Base-by-base conservation (phyloP, 2,329 filamentous ascomycete species). In the Fusarium falciforme region DNA sequence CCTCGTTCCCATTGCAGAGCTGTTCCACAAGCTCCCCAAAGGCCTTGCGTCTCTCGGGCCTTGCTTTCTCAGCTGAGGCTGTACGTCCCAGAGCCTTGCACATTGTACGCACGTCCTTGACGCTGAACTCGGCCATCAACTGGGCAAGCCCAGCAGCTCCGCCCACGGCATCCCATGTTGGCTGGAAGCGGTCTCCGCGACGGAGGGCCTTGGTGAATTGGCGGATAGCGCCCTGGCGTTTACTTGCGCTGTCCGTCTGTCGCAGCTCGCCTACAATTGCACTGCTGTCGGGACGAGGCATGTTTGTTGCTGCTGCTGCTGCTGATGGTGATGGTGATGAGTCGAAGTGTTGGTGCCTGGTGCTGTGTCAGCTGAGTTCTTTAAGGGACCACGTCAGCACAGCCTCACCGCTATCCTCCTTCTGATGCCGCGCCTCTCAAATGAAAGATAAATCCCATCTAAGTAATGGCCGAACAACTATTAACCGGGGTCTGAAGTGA, bases 91-190 rank as follows among this genome's bases (percentile, higher is more conserved):
- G 69, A 16, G 33, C 35, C 7, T 60, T 71, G 33, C 76, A 80
- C 5, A 78, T 20, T 6, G 27, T 3, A 6, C 66, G 64, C 0
- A 80, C 67, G 25, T 79, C 77, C 25, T 52, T 49, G 17, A 79
- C 67, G 62, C 78, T 79, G 52, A 79, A 76, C n/a, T 75, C 68
- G 25, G 69, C 64, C 77, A 79, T 78, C 27, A 78, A 36, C 4
- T 14, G 35, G 33, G 69, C 71, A 8, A 79, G 61, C 1, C 77
- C 78, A 22, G 59, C 4, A 6, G 78, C 78, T 4, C 74, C 70
- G 17, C 74, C 78, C 3, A 72, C 25, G 49, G 76, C 74, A 17
- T 75, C 66, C 78, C 78, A 79, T 36, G 52, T 33, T 16, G 61
- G 52, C 20, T 70, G 72, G 42, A 79, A 79, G 12, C 59, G 62